phyloP scores from a whole-genome alignment of 1,284 basidiomycete species.

The Microbotryum saponariae region DNA sequence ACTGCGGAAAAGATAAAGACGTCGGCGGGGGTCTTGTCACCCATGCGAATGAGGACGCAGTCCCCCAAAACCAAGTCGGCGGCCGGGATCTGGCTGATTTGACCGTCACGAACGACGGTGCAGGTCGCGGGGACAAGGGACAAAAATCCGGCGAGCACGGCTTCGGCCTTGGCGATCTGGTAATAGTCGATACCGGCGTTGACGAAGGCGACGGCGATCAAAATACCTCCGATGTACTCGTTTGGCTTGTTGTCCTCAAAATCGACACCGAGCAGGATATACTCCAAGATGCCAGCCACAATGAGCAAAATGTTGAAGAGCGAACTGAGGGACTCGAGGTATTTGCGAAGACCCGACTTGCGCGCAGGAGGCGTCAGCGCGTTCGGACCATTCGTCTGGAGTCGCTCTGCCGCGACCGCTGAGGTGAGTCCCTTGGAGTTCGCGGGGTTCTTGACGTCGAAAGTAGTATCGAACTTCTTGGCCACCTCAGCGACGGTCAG shows the following conservation, averaged over 20 bases:
- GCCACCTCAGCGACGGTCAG: conserved; percentile 47
- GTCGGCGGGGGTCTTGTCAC: conserved; percentile 63
- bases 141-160: conserved; percentile 60
- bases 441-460: conserved; percentile 52
- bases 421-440: conserved; percentile 50
- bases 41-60: conserved; percentile 55
- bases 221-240: conserved; percentile 59
- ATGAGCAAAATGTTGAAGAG: conserved; percentile 60
- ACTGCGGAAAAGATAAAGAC: conserved; percentile 51
- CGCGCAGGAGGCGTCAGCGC: conserved; percentile 47
- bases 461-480: conserved; percentile 47
- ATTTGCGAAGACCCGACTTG: conserved; percentile 34
- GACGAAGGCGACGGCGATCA: conserved; percentile 60
- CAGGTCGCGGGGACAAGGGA: conserved; percentile 63
- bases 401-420: conserved; percentile 52
- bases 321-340: conserved; percentile 55
- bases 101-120: conserved; percentile 56
- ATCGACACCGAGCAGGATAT: conserved; percentile 55
- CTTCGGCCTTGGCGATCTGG: conserved; percentile 53
- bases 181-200: conserved; percentile 64
- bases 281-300: conserved; percentile 48
- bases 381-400: conserved; percentile 53
- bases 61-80: conserved; percentile 61
- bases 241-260: conserved; percentile 58
- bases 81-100: conserved; percentile 53